A percentile compares a stretch with the other conserved stretches of the same genome.
Conservation (phyloP, 2,329 filamentous ascomycete species). For the Colletotrichum euphorbiae region DNA sequence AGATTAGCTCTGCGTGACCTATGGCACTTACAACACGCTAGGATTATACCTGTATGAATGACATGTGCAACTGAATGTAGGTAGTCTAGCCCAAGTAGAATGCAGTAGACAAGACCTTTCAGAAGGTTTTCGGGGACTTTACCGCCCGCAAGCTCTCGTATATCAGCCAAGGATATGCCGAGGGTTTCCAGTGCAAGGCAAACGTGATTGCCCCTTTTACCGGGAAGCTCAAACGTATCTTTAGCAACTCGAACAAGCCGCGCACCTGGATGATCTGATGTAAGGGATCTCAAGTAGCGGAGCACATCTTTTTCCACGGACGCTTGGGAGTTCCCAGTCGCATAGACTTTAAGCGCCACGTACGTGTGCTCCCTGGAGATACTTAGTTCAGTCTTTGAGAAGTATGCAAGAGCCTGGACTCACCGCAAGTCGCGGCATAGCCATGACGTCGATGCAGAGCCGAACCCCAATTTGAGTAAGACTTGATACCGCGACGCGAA, state of each 20-base stretch:
- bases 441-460: slow-evolving; percentile 45
- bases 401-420: background rate
- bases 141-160: slow-evolving; percentile 35
- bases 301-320: slow-evolving; percentile 18
- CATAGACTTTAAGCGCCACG: slow-evolving; percentile 33
- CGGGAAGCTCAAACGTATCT: slow-evolving; percentile 19
- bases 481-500: slow-evolving; percentile 43
- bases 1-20: background rate
- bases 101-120: slow-evolving; percentile 21
- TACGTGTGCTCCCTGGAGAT: slow-evolving; percentile 24
- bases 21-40: too few relatives aligned
- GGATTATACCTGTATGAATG: slow-evolving; percentile 32
- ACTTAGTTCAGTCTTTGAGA: background rate
- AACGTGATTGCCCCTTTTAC: slow-evolving; percentile 16
- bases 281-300: slow-evolving; percentile 1
- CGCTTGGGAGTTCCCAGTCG: slow-evolving; percentile 26
- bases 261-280: slow-evolving; percentile 29
- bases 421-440: slow-evolving; percentile 43
- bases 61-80: slow-evolving; percentile 31
- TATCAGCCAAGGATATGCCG: slow-evolving; percentile 31
- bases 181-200: slow-evolving; percentile 32
- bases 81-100: slow-evolving; percentile 29
- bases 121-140: slow-evolving; percentile 32
- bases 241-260: slow-evolving; percentile 12
- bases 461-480: slow-evolving; percentile 45